These are phyloP conservation scores for Salix brachista DNA, from an alignment of 345 rosid species.

Conservation along the genomic window DNA sequence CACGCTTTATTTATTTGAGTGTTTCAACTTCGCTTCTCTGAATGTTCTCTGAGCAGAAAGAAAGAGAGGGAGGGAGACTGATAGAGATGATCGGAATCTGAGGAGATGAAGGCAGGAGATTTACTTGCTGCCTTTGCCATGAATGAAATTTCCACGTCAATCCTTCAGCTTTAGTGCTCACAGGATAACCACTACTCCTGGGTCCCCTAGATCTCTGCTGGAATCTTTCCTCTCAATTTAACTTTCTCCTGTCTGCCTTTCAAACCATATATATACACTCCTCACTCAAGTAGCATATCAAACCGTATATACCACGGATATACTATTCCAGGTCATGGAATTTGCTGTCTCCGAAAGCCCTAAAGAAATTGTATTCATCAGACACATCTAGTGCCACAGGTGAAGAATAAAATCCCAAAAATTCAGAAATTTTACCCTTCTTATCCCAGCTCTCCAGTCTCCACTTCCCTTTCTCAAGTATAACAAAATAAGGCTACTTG, in stretches of 20 bases:
- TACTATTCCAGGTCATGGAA: not conserved
- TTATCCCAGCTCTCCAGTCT: not conserved
- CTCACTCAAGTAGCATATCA: not conserved
- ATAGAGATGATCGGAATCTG: not conserved
- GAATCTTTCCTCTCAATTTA: not conserved
- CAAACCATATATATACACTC: not conserved
- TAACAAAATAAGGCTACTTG: not conserved
- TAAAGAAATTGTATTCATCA: not conserved
- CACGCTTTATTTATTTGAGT: too few relatives aligned
- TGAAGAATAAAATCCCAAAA: not conserved
- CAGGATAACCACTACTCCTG: not conserved
- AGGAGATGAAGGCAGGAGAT: not conserved
- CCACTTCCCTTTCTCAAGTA: not conserved
- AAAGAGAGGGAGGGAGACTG: not conserved
- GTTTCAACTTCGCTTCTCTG: not conserved
- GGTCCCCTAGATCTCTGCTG: constrained; percentile 9
- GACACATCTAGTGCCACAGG: not conserved
- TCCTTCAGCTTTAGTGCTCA: not conserved
- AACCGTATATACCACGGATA: not conserved
- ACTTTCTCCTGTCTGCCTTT: not conserved
- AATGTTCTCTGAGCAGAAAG: not conserved
- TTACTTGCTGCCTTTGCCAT: not conserved
- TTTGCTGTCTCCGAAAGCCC: not conserved
- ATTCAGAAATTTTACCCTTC: not conserved
- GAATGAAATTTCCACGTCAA: not conserved